Base-by-base conservation (phyloP, 768 basidiomycete species). In the Mycena crocata region DNA sequence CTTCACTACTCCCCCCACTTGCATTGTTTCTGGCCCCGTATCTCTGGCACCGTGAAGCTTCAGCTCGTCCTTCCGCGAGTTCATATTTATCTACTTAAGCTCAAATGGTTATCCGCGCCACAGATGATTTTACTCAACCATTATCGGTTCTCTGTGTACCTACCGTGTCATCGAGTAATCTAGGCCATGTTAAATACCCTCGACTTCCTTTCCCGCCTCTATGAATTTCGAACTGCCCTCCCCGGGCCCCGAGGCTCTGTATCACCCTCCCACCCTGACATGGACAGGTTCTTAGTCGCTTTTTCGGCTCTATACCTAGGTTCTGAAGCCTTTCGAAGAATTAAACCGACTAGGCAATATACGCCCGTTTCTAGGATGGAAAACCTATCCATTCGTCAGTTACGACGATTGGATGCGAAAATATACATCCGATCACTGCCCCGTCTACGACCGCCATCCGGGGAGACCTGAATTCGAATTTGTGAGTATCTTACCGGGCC, bases 331-430 rank as follows among this genome's bases (percentile, higher is more conserved):
- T n/a, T 30, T 31, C 13, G 39, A 63, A 63, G 67, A 64, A 24
- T n/a, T 64, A 19, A 60, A 56, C 31, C 62, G 67, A 21, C 58
- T 68, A 12, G 26, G 42, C 9, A 68, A 68, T 24, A 64, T 68
- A 51, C 24, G 67, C 28, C 62, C 67, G 19, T 64, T 64, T 17
- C 52, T 63, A 4, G 62, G 67, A 24, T 68, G 67, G 67, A 68
- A 32, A 2, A 59, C 62, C 24, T 64, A 59, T n/a, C 67, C 67
- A 2, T 48, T 51, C 4, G 44, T 59, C 12, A 59, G 39, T 14
- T 68, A 58, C 51, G 50, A 56, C 17, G 67, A 68, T 28, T 68
- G 61, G 56, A 46, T 60, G 51, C 32, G 28, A 6, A 64, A 58
- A 30, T 63, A 68, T 24, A 55, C 56, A 15, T 52, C 61, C n/a